Evolutionary conservation across 169 alveolate species (phyloP).

Genomic region (Blepharisma undulans): DNA sequence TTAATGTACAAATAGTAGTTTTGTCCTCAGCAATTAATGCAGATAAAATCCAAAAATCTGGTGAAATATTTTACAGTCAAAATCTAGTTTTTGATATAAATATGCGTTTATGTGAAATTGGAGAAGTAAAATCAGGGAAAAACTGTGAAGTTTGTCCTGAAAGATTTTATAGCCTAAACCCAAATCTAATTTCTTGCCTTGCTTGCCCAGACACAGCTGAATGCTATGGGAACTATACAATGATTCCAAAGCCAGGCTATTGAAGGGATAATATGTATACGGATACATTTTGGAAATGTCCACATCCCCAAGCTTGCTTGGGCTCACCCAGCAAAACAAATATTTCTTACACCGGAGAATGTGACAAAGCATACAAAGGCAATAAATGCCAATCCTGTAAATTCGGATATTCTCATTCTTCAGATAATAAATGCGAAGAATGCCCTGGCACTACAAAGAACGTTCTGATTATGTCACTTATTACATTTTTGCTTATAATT

Average conservation of each 20-base stretch:
- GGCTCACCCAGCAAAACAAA: background rate
- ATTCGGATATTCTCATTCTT: background rate
- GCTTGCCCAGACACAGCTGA: slow-evolving; percentile 17
- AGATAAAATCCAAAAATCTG: background rate
- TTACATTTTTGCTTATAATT: background rate
- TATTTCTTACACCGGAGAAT: background rate
- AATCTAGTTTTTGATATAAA: background rate
- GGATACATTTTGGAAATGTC: background rate
- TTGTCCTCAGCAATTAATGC: background rate
- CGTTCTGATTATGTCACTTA: background rate
- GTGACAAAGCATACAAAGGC: background rate
- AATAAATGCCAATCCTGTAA: background rate
- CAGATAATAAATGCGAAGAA: background rate
- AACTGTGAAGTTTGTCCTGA: background rate
- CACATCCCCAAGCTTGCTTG: background rate
- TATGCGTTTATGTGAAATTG: background rate
- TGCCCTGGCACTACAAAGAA: background rate
- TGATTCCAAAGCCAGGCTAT: background rate
- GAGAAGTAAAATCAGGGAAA: slow-evolving; percentile 5
- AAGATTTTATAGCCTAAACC: background rate
- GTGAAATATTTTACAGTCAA: background rate
- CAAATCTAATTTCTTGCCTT: background rate
- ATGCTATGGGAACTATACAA: background rate
- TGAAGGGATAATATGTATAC: background rate
- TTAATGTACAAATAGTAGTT: background rate